A percentile compares a stretch with the other conserved stretches of the same genome.
phyloP scores from a whole-genome alignment of 768 basidiomycete genomes.

The Lentinula edodes region DNA sequence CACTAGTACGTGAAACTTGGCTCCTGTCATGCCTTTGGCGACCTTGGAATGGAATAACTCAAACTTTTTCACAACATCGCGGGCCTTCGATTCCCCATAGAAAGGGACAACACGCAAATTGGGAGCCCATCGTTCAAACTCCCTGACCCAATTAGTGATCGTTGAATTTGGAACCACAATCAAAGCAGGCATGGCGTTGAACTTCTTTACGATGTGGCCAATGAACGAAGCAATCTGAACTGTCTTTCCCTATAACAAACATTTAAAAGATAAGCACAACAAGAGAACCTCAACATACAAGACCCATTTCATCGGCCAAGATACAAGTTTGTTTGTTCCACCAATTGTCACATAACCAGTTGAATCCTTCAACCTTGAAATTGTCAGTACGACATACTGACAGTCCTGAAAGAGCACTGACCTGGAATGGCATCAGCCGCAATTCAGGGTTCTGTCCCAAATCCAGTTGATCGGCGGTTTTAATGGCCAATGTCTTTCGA shows the following conservation, averaged over 20 bases:
- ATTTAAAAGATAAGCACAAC: constrained; percentile 1
- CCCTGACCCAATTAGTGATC: constrained; percentile 91
- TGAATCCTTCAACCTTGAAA: constrained; percentile 67
- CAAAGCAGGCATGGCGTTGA: constrained; percentile 69
- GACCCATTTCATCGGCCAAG: constrained; percentile 96
- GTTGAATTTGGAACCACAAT: constrained; percentile 97
- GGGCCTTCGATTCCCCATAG: constrained; percentile 73
- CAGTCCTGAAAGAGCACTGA: constrained; percentile 23
- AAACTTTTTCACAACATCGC: constrained; percentile 75
- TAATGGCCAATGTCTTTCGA: constrained; percentile 37
- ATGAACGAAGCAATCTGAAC: constrained; percentile 88
- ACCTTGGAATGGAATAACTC: constrained; percentile 65
- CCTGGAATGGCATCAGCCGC: constrained; percentile 87
- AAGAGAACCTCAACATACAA: constrained; percentile 39
- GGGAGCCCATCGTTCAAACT: constrained; percentile 86
- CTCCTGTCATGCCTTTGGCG: constrained; percentile 36
- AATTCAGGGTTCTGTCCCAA: constrained; percentile 61
- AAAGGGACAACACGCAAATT: constrained; percentile 75
- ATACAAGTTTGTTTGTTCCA: constrained; percentile 82
- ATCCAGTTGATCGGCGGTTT: constrained; percentile 48
- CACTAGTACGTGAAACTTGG: constrained; percentile 84
- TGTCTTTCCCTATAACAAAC: constrained; percentile 67
- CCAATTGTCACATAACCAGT: constrained; percentile 87
- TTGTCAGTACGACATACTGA: background rate
- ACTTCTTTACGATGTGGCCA: constrained; percentile 52